phyloP scores from a whole-genome alignment of 1,284 basidiomycete genomes.

The Rugosomyces carneus region DNA sequence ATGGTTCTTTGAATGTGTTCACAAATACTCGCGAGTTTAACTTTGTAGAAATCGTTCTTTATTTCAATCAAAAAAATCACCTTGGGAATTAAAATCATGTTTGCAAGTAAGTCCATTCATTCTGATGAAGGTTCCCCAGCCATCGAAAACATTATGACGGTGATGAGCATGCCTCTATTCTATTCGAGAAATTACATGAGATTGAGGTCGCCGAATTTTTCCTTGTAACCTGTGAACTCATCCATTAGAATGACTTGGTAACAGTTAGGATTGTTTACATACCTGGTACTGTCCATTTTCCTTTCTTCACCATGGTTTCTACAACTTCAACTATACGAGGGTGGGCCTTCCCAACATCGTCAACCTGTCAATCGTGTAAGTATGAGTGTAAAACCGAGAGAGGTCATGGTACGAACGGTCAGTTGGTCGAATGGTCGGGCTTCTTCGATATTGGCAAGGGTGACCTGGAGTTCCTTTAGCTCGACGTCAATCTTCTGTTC shows the following conservation, averaged over 20 bases:
- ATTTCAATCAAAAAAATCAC: background rate
- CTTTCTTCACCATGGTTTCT: conserved; percentile 97
- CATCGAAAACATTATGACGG: background rate
- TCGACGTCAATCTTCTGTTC: conserved; percentile 90
- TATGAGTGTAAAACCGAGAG: background rate
- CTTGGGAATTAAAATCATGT: too few species aligned
- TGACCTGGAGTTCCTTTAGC: conserved; percentile 88
- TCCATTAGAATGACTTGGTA: conserved; percentile 7
- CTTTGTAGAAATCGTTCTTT: background rate
- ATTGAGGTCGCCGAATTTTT: conserved; percentile 90
- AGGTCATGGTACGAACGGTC: conserved; percentile 48
- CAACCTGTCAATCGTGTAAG: conserved; percentile 43
- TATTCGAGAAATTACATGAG: conserved; percentile 58
- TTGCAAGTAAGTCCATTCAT: background rate
- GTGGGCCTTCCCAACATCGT: conserved; percentile 89
- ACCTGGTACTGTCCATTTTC: conserved; percentile 97
- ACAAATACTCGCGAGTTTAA: conserved; percentile 62
- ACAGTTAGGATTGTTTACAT: conserved; percentile 21
- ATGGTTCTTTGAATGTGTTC: conserved; percentile 89
- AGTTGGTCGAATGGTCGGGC: conserved; percentile 97
- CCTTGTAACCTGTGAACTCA: conserved; percentile 65
- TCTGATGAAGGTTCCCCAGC: background rate
- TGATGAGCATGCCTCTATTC: background rate
- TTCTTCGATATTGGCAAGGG: conserved; percentile 95
- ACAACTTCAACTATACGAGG: conserved; percentile 91